Conservation (phyloP, 2,329 filamentous ascomycete species). For the Penicillium janthinellum region DNA sequence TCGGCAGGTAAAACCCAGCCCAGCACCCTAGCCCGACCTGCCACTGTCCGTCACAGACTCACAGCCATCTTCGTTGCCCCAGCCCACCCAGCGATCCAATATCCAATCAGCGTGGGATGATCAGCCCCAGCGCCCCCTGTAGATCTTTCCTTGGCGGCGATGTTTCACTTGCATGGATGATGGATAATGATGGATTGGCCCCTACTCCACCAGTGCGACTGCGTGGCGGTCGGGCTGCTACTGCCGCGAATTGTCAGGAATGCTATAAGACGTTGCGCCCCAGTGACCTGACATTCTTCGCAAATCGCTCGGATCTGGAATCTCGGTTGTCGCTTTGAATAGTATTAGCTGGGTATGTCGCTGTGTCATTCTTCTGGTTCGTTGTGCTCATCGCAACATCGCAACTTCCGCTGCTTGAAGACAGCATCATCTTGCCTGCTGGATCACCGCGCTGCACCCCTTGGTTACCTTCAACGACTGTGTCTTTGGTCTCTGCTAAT, state of each 20-base stretch:
- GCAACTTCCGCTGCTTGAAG: not conserved
- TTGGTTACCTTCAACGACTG: not conserved
- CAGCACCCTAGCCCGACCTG: not conserved
- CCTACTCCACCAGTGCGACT: slow-evolving; percentile 2
- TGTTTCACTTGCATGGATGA: slow-evolving; percentile 2
- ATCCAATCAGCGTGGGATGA: not conserved
- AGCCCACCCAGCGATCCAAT: not conserved
- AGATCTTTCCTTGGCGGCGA: slow-evolving; percentile 5
- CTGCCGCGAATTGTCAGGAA: slow-evolving; percentile 7
- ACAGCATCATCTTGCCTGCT: not conserved
- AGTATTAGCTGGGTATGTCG: not conserved
- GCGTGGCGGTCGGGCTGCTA: not conserved
- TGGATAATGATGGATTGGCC: not conserved
- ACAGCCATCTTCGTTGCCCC: not conserved
- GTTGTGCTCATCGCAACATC: not conserved
- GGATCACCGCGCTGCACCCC: not conserved
- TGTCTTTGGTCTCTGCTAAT: not conserved
- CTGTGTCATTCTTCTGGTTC: not conserved
- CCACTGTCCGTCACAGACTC: not conserved
- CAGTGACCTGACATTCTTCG: slow-evolving; percentile 16
- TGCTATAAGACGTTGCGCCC: slow-evolving; percentile 18
- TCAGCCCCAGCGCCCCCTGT: slow-evolving; percentile 6
- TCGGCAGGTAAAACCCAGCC: not conserved
- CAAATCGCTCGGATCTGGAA: not conserved
- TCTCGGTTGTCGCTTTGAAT: not conserved